A percentile compares a stretch with the other conserved stretches of the same genome.
phyloP scores from a whole-genome alignment of 2,329 filamentous ascomycete species.

The Keithomyces neogunnii region DNA sequence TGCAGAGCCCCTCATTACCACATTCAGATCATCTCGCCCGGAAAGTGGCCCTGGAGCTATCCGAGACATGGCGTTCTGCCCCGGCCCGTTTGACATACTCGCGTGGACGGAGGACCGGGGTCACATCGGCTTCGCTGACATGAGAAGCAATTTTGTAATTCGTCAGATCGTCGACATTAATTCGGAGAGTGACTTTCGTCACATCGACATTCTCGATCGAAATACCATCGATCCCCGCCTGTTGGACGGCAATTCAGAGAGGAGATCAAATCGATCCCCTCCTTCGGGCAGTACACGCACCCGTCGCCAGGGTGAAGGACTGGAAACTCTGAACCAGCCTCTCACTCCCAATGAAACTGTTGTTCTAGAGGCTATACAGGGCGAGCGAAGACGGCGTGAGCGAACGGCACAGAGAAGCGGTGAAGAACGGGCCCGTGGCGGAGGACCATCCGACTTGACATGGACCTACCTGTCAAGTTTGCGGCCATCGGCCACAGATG shows the following conservation, averaged over 20 bases:
- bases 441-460: slow-evolving; percentile 9
- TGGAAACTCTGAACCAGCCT: slow-evolving; percentile 40
- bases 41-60: slow-evolving; percentile 68
- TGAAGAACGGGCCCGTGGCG: slow-evolving; percentile 14
- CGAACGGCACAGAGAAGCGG: slow-evolving; percentile 22
- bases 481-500: slow-evolving; percentile 12
- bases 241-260: slow-evolving; percentile 37
- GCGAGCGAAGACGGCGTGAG: slow-evolving; percentile 43
- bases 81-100: slow-evolving; percentile 80
- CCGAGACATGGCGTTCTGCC: slow-evolving; percentile 85
- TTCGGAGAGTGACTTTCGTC: slow-evolving; percentile 46
- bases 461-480: slow-evolving; percentile 13
- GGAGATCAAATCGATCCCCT: slow-evolving; percentile 20
- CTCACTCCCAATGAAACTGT: slow-evolving; percentile 45
- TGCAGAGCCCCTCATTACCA: slow-evolving; percentile 57
- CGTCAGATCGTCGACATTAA: slow-evolving; percentile 63
- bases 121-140: slow-evolving; percentile 64
- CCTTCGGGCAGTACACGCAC: slow-evolving; percentile 3
- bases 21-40: slow-evolving; percentile 71
- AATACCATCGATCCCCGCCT: slow-evolving; percentile 45
- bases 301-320: slow-evolving; percentile 17
- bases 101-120: slow-evolving; percentile 91
- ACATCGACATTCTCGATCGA: slow-evolving; percentile 47
- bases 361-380: slow-evolving; percentile 48
- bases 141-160: slow-evolving; percentile 56